These are phyloP conservation scores for Paracoccidioides brasiliensis DNA, from an alignment of 2,329 filamentous ascomycete genomes.

Conservation along the genomic window DNA sequence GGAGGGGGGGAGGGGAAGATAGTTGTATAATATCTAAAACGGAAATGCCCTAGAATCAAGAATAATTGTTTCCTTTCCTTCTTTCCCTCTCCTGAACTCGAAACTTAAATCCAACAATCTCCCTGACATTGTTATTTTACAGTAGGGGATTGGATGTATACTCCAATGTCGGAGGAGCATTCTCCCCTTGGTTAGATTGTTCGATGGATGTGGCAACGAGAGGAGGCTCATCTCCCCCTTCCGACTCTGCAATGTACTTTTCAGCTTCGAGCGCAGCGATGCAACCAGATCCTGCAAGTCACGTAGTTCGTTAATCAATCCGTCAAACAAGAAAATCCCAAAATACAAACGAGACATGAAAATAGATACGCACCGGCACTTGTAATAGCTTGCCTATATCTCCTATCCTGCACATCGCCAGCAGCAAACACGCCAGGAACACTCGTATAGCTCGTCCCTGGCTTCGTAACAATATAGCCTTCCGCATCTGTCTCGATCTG, in stretches of 20 bases:
- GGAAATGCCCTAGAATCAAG: background rate
- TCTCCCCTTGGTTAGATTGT: slow-evolving; percentile 36
- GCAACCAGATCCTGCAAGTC: slow-evolving; percentile 66
- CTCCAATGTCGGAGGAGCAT: slow-evolving; percentile 42
- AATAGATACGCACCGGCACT: slow-evolving; percentile 62
- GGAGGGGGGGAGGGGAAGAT: background rate
- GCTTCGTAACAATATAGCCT: slow-evolving; percentile 78
- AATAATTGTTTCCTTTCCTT: background rate
- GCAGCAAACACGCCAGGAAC: slow-evolving; percentile 89
- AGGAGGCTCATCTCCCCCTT: slow-evolving; percentile 33
- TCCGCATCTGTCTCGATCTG: slow-evolving; percentile 81
- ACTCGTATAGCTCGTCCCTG: slow-evolving; percentile 78
- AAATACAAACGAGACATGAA: background rate
- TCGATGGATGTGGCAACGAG: slow-evolving; percentile 31
- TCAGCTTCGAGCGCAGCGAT: slow-evolving; percentile 93
- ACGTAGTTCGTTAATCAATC: background rate
- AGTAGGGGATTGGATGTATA: slow-evolving; percentile 53
- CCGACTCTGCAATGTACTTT: slow-evolving; percentile 72
- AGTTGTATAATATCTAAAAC: background rate
- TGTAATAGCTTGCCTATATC: slow-evolving; percentile 93
- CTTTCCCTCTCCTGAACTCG: background rate
- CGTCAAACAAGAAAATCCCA: background rate
- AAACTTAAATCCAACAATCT: background rate
- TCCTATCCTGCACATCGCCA: slow-evolving; percentile 97
- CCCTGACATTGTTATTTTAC: slow-evolving; percentile 24